Percentiles rank a stretch among this genome's conserved stretches.
phyloP scores from a whole-genome alignment of 768 basidiomycete species.

The Mycena metata region DNA sequence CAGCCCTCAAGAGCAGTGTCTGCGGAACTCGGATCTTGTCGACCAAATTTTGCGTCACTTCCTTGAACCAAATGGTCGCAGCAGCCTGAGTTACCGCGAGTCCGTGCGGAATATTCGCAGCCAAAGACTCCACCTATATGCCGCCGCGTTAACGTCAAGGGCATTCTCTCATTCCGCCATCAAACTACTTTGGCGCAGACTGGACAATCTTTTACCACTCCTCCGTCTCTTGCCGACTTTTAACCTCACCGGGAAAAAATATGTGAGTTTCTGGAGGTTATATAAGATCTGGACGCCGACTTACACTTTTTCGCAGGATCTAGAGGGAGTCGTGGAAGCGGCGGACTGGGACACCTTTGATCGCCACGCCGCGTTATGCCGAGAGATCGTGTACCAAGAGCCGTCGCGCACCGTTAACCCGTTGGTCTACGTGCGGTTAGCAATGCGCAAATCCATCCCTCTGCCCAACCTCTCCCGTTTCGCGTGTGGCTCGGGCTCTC shows the following conservation, averaged over 20 bases:
- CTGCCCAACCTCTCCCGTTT: conserved; percentile 1
- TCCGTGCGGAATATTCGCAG: background rate
- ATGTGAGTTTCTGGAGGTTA: background rate
- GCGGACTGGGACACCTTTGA: conserved; percentile 2
- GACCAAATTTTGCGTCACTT: background rate
- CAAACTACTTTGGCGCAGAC: background rate
- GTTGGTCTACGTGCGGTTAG: conserved; percentile 6
- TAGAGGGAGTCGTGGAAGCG: background rate
- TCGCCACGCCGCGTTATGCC: conserved; percentile 5
- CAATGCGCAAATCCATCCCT: background rate
- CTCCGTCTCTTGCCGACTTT: background rate
- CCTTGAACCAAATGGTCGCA: background rate
- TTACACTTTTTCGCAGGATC: background rate
- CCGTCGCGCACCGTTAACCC: background rate
- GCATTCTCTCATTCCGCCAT: background rate
- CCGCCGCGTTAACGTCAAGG: background rate
- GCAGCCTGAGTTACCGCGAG: background rate
- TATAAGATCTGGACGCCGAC: background rate
- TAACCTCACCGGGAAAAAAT: background rate
- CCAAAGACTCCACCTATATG: no score
- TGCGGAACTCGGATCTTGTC: background rate
- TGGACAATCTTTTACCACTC: background rate
- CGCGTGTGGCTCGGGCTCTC: background rate
- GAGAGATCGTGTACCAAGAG: background rate
- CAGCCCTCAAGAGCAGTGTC: background rate